Evolutionary conservation across 1,284 basidiomycete species (phyloP).

Genomic region (Hypsizygus ulmarius): DNA sequence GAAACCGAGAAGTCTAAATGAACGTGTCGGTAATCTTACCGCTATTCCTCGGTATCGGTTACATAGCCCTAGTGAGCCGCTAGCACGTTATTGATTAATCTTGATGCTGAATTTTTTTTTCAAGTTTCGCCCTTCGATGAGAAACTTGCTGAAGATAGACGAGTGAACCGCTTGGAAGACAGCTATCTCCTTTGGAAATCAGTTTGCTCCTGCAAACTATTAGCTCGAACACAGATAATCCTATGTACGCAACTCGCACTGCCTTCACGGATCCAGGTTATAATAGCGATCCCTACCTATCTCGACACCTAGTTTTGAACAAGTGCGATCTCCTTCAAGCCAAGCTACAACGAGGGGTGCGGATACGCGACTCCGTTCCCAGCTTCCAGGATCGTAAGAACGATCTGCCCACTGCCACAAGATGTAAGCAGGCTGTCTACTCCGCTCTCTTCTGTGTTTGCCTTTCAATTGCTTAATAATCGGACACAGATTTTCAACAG

Average conservation of each 20-base stretch:
- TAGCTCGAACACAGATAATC: conserved; percentile 60
- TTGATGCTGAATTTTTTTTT: conserved; percentile 15
- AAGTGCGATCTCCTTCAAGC: conserved; percentile 68
- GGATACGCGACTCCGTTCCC: conserved; percentile 58
- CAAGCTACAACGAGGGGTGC: conserved; percentile 59
- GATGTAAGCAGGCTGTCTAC: conserved; percentile 40
- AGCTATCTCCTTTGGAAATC: conserved; percentile 70
- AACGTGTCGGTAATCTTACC: conserved; percentile 4
- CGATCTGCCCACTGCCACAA: conserved; percentile 51
- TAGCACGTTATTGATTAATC: neutral
- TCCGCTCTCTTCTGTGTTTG: neutral
- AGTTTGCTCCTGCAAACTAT: conserved; percentile 61
- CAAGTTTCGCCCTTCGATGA: conserved; percentile 71
- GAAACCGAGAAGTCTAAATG: neutral
- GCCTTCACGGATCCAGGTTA: neutral
- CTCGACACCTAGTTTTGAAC: conserved; percentile 46
- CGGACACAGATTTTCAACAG: conserved; percentile 53
- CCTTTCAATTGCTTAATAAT: neutral
- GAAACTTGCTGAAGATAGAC: conserved; percentile 62
- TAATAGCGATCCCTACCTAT: conserved; percentile 5
- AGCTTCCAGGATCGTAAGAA: conserved; percentile 64
- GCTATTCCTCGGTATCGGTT: conserved; percentile 2
- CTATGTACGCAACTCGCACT: conserved; percentile 32
- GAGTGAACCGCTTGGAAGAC: conserved; percentile 70
- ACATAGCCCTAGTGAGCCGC: conserved; percentile 22